Evolutionary conservation across 2,329 filamentous ascomycete species (phyloP), one percentile per base, ranked within the genome.

Genomic region (Cryphonectria radicalis): DNA sequence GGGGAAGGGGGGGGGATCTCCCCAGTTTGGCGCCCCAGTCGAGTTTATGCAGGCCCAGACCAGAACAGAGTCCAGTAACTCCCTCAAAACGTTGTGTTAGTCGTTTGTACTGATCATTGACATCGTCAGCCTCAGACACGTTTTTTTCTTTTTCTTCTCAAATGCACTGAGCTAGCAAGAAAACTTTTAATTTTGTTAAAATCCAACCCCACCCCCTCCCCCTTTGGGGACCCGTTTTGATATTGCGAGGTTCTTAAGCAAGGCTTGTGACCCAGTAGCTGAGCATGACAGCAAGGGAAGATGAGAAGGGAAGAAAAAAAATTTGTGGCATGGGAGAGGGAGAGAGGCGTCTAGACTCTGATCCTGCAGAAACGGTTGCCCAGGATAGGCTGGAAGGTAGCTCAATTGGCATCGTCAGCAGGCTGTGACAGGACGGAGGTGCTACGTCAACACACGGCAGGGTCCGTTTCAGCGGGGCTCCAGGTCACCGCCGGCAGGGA

Each of bases 341-440:
- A 35, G 37, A 64, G 63, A 53, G 53, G 42, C 43, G 43, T 65
- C 63, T 65, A 65, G 63, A 65, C 63, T 50, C 22, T n/a, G 63
- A 65, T 65, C 63, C 63, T 53, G 53, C 43, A n/a, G 17, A 43
- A 53, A 50, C 63, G 63, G 63, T 32, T 32, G 22, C 43, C 43
- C 63, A 65, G 43, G 63, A 1, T 46, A 65, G 43, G 63, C 4
- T 46, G 32, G 40, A 8, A 43, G 62, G 22, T 62, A 14, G 25
- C n/a, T 63, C n/a, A 40, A 40, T 19, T 59, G 55, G 55, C 25
- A 50, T 43, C 37, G 22, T 46, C 62, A 43, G 40, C 14, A 46
- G 62, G 62, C 40, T 25, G 62, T n/a, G 35, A 63, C 32, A 22
- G 40, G 25, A 59, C 25, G 25, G 55, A 59, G 55, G 13, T 59